Conservation (phyloP, 1,139 yeast genomes). For the Saccharomyces hybrid region DNA sequence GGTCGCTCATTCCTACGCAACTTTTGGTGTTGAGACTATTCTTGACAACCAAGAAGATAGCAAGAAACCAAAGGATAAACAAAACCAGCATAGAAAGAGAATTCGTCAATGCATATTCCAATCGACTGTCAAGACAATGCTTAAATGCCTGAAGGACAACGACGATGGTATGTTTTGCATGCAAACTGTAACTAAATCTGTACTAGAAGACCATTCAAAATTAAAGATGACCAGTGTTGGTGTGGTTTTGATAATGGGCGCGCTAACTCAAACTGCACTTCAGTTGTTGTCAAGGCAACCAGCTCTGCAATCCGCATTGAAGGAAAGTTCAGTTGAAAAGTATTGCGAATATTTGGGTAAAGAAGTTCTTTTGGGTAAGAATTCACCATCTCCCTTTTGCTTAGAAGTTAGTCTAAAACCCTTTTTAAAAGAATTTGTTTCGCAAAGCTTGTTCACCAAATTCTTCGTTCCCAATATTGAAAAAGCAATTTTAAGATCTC, state of each 20-base stretch:
- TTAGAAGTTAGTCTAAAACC: constrained; percentile 21
- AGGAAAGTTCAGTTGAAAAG: constrained; percentile 19
- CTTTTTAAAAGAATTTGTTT: constrained; percentile 40
- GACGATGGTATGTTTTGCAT: constrained; percentile 8
- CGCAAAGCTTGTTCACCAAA: constrained; percentile 38
- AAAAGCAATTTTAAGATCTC: constrained; percentile 72
- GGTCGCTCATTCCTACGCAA: constrained; percentile 20
- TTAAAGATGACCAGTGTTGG: constrained; percentile 28
- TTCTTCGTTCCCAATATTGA: constrained; percentile 56
- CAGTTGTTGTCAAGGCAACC: constrained; percentile 41
- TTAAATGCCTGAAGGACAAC: constrained; percentile 14
- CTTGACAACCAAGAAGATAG: constrained; percentile 24
- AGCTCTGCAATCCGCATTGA: constrained; percentile 31
- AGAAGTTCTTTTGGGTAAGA: constrained; percentile 43
- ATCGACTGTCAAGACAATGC: constrained; percentile 31
- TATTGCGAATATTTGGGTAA: constrained; percentile 32
- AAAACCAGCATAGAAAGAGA: constrained; percentile 43
- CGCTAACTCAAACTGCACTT: constrained; percentile 35
- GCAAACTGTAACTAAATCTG: constrained; percentile 6
- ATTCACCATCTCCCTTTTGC: constrained; percentile 33
- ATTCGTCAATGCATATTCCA: constrained; percentile 40
- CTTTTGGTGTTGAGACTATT: constrained; percentile 19
- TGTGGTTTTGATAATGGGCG: constrained; percentile 35
- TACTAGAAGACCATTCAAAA: constrained; percentile 13
- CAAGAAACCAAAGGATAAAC: constrained; percentile 15